Percentiles rank a stretch among this genome's conserved stretches.
Conservation (phyloP, 805 yeast species). For the Komagataella mondaviorum region DNA sequence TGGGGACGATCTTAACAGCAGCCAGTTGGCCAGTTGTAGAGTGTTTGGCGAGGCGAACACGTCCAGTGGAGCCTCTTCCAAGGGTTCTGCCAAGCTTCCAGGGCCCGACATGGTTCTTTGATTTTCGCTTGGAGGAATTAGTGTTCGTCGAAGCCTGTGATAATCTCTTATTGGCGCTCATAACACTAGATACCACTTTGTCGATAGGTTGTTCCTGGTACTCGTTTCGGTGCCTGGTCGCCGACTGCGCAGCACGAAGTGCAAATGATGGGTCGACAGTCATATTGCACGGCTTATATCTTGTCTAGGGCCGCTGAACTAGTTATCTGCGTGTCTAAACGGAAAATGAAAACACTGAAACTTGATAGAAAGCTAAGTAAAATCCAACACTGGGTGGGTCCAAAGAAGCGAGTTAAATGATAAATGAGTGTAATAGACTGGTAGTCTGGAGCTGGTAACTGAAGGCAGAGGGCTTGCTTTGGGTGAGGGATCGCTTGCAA, state of each 20-base stretch:
- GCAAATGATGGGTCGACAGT: neutral
- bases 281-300: neutral
- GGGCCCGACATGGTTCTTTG: slow-evolving; percentile 49
- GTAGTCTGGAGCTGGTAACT: neutral
- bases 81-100: slow-evolving; percentile 72
- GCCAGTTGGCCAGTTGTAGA: slow-evolving; percentile 59
- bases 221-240: slow-evolving; percentile 17
- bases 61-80: slow-evolving; percentile 76
- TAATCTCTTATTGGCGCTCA: slow-evolving; percentile 21
- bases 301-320: neutral
- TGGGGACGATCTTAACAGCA: slow-evolving; percentile 75
- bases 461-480: neutral
- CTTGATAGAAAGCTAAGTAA: neutral
- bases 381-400: neutral
- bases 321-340: neutral
- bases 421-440: neutral
- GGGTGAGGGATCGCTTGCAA: neutral
- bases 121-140: slow-evolving; percentile 18
- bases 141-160: slow-evolving; percentile 29
- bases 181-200: slow-evolving; percentile 25
- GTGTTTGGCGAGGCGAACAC: slow-evolving; percentile 66
- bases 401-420: neutral
- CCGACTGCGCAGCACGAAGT: neutral
- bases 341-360: neutral
- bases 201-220: slow-evolving; percentile 33